Percentiles rank a stretch among this genome's conserved stretches.
Conservation (phyloP, 352 stramenopile species). For the Elongisporangium senticosum region DNA sequence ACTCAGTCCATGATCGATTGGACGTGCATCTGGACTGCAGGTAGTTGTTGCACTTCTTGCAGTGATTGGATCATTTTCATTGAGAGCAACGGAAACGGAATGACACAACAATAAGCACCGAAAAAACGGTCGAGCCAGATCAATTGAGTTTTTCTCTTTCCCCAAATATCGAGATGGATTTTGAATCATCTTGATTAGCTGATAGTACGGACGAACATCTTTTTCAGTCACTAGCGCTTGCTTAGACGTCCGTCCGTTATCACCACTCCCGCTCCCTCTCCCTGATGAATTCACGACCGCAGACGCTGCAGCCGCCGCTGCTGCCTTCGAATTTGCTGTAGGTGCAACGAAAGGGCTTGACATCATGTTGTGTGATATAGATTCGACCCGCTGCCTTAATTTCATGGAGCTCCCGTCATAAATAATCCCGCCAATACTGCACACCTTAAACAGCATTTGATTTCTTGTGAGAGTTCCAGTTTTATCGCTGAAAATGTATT, state of each 20-base stretch:
- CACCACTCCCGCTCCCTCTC: conserved; percentile 5
- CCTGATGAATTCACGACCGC: conserved; percentile 3
- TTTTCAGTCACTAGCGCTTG: conserved; percentile 57
- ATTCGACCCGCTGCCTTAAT: conserved; percentile 14
- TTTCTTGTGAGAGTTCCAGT: conserved; percentile 99
- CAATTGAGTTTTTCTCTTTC: conserved; percentile 50
- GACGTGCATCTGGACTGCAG: conserved; percentile 4
- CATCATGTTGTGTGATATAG: no score
- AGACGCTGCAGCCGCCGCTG: conserved; percentile 4
- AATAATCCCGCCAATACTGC: conserved; percentile 87
- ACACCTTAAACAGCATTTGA: conserved; percentile 97
- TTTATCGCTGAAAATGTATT: conserved; percentile 99
- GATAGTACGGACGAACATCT: conserved; percentile 56
- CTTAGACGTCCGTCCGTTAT: conserved; percentile 24
- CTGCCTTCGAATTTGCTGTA: conserved; percentile 9
- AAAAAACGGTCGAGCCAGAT: conserved; percentile 72
- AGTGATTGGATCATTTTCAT: conserved; percentile 22
- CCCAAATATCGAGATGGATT: conserved; percentile 38
- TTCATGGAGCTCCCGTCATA: conserved; percentile 80
- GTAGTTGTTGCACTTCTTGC: conserved; percentile 6
- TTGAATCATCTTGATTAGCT: conserved; percentile 66
- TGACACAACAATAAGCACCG: conserved; percentile 77
- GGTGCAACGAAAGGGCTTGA: conserved; percentile 1
- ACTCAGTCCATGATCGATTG: conserved; percentile 4
- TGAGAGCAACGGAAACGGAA: conserved; percentile 56